Evolutionary conservation across 371 early-diverging fungal species (phyloP).

Genomic region (Cokeromyces recurvatus): DNA sequence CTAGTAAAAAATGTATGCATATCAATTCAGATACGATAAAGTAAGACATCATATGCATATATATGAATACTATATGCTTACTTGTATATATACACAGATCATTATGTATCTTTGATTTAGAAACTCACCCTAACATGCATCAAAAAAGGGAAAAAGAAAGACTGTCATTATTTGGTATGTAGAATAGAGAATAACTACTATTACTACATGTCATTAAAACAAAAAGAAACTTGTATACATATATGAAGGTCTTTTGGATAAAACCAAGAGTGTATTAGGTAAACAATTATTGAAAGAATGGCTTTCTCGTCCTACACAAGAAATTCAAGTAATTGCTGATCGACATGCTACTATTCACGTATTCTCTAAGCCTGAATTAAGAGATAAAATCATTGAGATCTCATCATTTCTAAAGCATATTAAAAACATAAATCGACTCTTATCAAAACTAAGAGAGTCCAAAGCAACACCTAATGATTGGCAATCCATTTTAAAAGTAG

Average conservation of each 20-base stretch:
- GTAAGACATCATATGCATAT: too few relatives aligned
- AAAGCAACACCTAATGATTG: conserved; percentile 58
- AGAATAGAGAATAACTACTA: too few relatives aligned
- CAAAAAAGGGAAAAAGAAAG: conserved; percentile 57
- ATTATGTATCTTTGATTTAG: conserved; percentile 63
- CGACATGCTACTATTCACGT: conserved; percentile 56
- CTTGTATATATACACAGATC: too few relatives aligned
- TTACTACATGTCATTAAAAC: too few relatives aligned
- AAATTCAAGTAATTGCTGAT: conserved; percentile 32
- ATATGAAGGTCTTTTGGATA: conserved; percentile 59
- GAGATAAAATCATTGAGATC: conserved; percentile 32
- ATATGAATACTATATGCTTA: too few relatives aligned
- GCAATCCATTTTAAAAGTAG: conserved; percentile 64
- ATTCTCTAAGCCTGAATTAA: conserved; percentile 36
- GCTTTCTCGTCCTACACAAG: conserved; percentile 58
- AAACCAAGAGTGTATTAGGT: conserved; percentile 58
- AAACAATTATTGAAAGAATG: conserved; percentile 54
- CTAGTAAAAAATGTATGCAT: conserved; percentile 42
- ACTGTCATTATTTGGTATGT: conserved; percentile 61
- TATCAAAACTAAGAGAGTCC: conserved; percentile 42
- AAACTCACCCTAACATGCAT: conserved; percentile 65
- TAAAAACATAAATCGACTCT: conserved; percentile 57
- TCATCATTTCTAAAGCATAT: conserved; percentile 45
- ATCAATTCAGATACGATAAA: conserved; percentile 51
- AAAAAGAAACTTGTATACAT: too few relatives aligned